These are phyloP conservation scores for Heritiera littoralis DNA, from an alignment of 345 rosid genomes.

Conservation along the genomic window DNA sequence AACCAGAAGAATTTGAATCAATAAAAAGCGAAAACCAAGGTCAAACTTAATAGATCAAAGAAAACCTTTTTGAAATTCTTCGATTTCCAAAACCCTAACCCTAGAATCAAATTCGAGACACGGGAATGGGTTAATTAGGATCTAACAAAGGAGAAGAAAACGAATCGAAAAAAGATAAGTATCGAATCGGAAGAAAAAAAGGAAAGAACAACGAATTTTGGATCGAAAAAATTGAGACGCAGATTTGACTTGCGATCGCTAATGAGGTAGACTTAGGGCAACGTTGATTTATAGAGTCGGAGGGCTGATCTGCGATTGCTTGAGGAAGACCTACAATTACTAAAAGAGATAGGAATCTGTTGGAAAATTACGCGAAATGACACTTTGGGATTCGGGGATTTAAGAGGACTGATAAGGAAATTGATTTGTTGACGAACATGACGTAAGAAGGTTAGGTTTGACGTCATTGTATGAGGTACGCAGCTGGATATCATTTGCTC, in stretches of 20 bases:
- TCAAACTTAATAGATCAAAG: constrained; percentile 23
- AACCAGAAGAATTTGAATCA: constrained; percentile 20
- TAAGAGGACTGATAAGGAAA: neutral
- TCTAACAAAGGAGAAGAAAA: constrained; percentile 24
- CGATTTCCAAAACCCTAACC: constrained; percentile 43
- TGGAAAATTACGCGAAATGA: constrained; percentile 26
- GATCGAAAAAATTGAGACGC: neutral
- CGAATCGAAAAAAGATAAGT: constrained; percentile 6
- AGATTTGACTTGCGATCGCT: neutral
- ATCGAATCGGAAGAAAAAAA: constrained; percentile 3
- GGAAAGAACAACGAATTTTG: neutral
- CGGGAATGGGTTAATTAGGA: neutral
- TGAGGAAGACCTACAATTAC: neutral
- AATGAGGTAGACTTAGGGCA: constrained; percentile 23
- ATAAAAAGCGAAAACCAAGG: neutral
- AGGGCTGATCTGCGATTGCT: constrained; percentile 9
- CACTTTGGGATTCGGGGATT: constrained; percentile 22
- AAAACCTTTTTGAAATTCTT: constrained; percentile 5
- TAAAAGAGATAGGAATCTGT: constrained; percentile 18
- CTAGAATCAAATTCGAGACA: constrained; percentile 27
- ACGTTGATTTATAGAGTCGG: constrained; percentile 20
- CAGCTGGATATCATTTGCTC: no score
- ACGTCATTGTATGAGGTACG: no score
- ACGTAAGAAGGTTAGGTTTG: neutral
- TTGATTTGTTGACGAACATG: neutral